Evolutionary conservation across 129 eudicot genomes (phyloP).

Genomic region (Ambrosia trifida): DNA sequence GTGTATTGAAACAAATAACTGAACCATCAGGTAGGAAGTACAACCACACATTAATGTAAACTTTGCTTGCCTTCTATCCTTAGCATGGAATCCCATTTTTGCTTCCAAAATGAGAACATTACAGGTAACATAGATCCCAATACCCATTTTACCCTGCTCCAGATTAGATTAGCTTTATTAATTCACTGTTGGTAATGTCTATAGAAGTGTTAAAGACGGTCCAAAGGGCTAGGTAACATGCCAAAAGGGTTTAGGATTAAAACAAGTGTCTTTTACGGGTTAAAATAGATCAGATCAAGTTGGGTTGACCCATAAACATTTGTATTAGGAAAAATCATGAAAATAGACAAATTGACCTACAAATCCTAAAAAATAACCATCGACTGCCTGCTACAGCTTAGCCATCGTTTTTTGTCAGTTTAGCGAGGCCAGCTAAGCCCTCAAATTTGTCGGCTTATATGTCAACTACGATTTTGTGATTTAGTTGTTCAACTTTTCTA

Average conservation of each 20-base stretch:
- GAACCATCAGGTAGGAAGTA: not conserved
- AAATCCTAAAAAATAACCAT: no score
- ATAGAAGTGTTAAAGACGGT: not conserved
- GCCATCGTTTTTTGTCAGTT: no score
- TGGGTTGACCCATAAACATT: no score
- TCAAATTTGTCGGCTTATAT: no score
- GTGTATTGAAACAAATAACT: constrained; percentile 5
- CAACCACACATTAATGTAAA: not conserved
- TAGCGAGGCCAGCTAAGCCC: no score
- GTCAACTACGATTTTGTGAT: no score
- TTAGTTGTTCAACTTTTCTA: no score
- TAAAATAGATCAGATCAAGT: not conserved
- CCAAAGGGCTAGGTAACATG: not conserved
- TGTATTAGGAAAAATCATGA: no score
- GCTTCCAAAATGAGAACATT: constrained; percentile 50
- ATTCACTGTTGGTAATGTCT: constrained; percentile 2
- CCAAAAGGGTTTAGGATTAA: not conserved
- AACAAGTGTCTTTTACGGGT: not conserved
- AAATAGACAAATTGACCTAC: no score
- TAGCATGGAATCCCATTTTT: constrained; percentile 44
- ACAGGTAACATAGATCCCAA: constrained; percentile 51
- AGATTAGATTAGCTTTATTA: not conserved
- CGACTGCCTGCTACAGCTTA: no score
- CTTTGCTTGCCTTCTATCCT: constrained; percentile 57
- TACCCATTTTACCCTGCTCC: constrained; percentile 57